Evolutionary conservation across 495 filamentous ascomycete genomes (phyloP).

Genomic region (Friedmanniomyces simplex): DNA sequence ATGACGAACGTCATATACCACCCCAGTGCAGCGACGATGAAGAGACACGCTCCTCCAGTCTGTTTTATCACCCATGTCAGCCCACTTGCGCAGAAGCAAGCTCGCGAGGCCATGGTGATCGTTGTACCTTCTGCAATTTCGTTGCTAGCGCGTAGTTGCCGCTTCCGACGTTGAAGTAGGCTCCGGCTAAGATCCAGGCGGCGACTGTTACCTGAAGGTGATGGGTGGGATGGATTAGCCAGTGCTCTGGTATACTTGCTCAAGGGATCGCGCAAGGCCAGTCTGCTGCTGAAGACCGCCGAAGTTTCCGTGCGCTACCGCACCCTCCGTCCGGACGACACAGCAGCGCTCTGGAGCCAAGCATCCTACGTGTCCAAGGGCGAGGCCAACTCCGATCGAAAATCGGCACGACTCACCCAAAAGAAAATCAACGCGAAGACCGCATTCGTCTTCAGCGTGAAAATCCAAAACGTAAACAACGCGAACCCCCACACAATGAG

Average conservation of each 20-base stretch:
- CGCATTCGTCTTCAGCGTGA: constrained; percentile 44
- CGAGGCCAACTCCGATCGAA: no score
- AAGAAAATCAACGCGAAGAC: constrained; percentile 46
- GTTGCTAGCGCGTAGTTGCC: constrained; percentile 37
- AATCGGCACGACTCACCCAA: constrained; percentile 16
- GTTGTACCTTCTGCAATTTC: constrained; percentile 35
- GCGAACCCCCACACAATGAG: constrained; percentile 48
- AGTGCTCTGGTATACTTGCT: no score
- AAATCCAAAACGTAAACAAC: constrained; percentile 46
- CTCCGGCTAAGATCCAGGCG: constrained; percentile 39
- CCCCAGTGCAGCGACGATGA: constrained; percentile 41
- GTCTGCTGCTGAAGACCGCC: no score
- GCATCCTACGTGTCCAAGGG: no score
- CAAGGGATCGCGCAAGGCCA: no score
- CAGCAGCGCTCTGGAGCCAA: no score
- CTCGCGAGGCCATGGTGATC: no score
- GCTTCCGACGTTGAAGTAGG: constrained; percentile 41
- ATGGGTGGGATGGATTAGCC: no score
- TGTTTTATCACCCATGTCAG: not conserved
- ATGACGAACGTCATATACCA: constrained; percentile 34
- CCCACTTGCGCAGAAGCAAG: not conserved
- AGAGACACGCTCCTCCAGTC: constrained; percentile 38
- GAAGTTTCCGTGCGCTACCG: no score
- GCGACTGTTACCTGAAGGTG: constrained; percentile 32
- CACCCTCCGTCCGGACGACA: no score